These are phyloP conservation scores for Recurvomyces mirabilis DNA, from an alignment of 495 filamentous ascomycete genomes.

Conservation along the genomic window DNA sequence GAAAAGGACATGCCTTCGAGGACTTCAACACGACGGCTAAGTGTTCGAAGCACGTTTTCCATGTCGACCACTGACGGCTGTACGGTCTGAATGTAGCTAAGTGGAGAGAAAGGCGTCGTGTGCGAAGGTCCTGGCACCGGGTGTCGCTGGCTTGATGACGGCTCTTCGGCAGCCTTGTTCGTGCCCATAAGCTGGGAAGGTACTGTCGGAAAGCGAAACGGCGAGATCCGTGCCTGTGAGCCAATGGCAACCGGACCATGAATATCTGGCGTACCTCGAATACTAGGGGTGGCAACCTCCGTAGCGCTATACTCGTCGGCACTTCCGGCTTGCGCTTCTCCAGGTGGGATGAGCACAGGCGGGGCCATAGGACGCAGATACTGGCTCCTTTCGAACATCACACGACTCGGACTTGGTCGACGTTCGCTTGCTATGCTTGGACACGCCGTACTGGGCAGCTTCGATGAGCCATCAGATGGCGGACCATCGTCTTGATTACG, in stretches of 20 bases:
- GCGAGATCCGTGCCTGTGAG: background rate
- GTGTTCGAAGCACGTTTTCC: constrained; percentile 20
- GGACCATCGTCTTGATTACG: constrained; percentile 16
- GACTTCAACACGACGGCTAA: constrained; percentile 46
- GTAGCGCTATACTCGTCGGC: constrained; percentile 31
- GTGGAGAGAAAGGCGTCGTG: background rate
- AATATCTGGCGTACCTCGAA: constrained; percentile 30
- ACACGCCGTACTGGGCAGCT: constrained; percentile 12
- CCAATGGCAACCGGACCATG: constrained; percentile 1
- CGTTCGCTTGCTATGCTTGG: constrained; percentile 10
- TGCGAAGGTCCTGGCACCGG: background rate
- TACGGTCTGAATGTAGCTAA: no score
- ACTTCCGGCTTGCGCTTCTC: background rate
- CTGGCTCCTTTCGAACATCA: background rate
- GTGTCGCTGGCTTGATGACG: background rate
- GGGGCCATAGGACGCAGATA: constrained; percentile 8
- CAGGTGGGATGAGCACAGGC: constrained; percentile 9
- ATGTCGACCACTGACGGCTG: constrained; percentile 7
- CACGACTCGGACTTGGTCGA: background rate
- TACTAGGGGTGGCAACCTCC: constrained; percentile 33
- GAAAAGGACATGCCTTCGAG: constrained; percentile 53
- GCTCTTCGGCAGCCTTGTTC: background rate
- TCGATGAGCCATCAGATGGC: constrained; percentile 2
- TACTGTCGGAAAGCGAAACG: background rate
- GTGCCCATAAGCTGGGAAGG: background rate